phyloP scores from a whole-genome alignment of 2,329 filamentous ascomycete species.

The Acarospora socialis region DNA sequence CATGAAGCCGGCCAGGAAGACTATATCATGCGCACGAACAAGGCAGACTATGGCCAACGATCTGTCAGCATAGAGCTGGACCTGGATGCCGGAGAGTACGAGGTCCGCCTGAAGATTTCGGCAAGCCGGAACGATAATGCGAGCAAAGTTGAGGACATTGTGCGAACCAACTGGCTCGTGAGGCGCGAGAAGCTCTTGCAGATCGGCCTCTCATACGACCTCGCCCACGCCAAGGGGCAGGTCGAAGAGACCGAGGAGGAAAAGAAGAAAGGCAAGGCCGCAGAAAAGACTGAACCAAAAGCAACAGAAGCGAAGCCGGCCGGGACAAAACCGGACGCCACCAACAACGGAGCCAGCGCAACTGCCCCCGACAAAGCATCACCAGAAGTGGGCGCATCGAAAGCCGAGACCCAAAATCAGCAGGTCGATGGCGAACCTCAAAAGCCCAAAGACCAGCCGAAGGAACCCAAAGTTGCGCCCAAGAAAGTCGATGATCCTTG shows the following conservation, averaged over 20 bases:
- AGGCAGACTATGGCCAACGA: constrained; percentile 49
- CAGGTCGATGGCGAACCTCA: too few relatives aligned
- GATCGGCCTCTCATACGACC: constrained; percentile 32
- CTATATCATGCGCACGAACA: constrained; percentile 43
- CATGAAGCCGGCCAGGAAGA: constrained; percentile 45
- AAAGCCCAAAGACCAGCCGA: too few relatives aligned
- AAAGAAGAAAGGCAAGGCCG: constrained; percentile 28
- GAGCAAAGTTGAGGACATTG: constrained; percentile 49
- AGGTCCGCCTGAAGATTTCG: constrained; percentile 59
- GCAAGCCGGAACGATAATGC: constrained; percentile 41
- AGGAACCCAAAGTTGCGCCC: constrained; percentile 22
- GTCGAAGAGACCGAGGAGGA: constrained; percentile 24
- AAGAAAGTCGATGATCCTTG: constrained; percentile 39
- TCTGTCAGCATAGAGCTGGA: constrained; percentile 65
- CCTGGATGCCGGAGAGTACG: constrained; percentile 61
- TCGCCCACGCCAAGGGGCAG: constrained; percentile 31
- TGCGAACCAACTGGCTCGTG: constrained; percentile 47
- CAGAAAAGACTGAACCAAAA: constrained; percentile 24
- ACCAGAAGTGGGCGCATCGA: too few relatives aligned
- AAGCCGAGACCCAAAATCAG: too few relatives aligned
- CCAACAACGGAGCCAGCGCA: too few relatives aligned
- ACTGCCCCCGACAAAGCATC: too few relatives aligned
- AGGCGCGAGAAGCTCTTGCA: constrained; percentile 55
- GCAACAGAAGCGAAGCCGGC: too few relatives aligned
- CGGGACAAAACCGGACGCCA: too few relatives aligned